Evolutionary conservation across 202 grass and related monocot genomes (phyloP), one percentile per base, ranked within the genome.

Genomic region (Hordeum pubiflorum): DNA sequence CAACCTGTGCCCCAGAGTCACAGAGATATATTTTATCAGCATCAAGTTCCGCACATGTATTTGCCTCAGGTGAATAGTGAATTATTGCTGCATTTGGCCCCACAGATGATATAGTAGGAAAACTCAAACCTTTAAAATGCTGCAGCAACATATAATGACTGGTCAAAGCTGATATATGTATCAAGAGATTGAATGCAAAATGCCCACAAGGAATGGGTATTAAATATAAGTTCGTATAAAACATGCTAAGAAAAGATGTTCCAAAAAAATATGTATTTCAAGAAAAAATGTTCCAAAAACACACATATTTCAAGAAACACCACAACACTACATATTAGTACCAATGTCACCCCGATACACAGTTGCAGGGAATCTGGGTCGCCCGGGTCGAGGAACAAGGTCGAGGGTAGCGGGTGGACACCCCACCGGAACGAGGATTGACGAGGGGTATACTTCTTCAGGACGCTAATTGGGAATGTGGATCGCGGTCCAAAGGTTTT

Each of bases 31-130:
- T 98, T 81, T 94, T 91, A 85, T 91, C 89, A 85, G 90, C 88
- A 90, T 98, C 92, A 74, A 98, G 87, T 89, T 98, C 92, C 8
- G 86, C 79, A 80, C 96, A 98, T 44, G 92, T 90, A 68, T 78
- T 87, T 81, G 79, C 77, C 59, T 95, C 90, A 5, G 96, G 96
- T 81, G 80, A 85, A 86, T 98, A 98, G 84, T 95, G 92, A 87
- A 98, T 93, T 65, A 98, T 63, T 84, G 96, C 96, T 81, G 96
- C 96, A 85, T 98, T 93, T 85, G 92, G 81, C 75, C 96, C 96
- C 84, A 98, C 90, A 58, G 96, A 98, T 76, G 96, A 98, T 88
- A 98, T 98, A 21, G 96, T 98, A 81, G 92, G 92, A 72, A 98
- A 98, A 77, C 92, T 98, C 85, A 98, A 79, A 77, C 96, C 92